Percentiles rank a stretch among this genome's conserved stretches.
phyloP scores from a whole-genome alignment of 805 yeast genomes.

The Wickerhamomyces bovis region DNA sequence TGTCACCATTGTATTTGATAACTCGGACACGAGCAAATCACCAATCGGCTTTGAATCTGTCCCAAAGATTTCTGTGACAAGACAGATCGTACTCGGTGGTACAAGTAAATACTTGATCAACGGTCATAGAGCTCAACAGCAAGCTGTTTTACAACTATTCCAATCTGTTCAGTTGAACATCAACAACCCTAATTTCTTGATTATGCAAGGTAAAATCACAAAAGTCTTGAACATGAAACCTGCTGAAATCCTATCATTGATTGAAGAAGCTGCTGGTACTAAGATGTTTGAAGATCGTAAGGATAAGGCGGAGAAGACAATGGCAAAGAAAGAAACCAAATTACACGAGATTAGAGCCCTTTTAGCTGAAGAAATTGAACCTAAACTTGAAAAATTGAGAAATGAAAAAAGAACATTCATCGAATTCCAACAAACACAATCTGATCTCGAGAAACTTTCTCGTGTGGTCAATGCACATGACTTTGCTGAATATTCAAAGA shows the following conservation, averaged over 20 bases:
- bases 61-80: constrained; percentile 78
- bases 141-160: constrained; percentile 80
- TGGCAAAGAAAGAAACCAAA: constrained; percentile 85
- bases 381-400: constrained; percentile 76
- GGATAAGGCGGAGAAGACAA: constrained; percentile 85
- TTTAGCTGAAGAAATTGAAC: constrained; percentile 84
- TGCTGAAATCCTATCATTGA: constrained; percentile 76
- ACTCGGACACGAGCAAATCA: constrained; percentile 62
- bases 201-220: constrained; percentile 98
- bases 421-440: constrained; percentile 81
- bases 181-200: constrained; percentile 93
- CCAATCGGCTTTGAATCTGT: constrained; percentile 85
- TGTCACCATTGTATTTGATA: constrained; percentile 93
- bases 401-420: constrained; percentile 75
- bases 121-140: constrained; percentile 95
- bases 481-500: constrained; percentile 39
- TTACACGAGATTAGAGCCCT: constrained; percentile 69
- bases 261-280: constrained; percentile 98
- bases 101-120: constrained; percentile 87
- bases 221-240: constrained; percentile 97
- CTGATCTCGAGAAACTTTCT: constrained; percentile 69
- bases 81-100: constrained; percentile 89
- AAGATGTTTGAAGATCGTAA: constrained; percentile 91
- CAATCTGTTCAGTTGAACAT: constrained; percentile 94
- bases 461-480: constrained; percentile 76